phyloP scores from a whole-genome alignment of 768 basidiomycete genomes.

The Mycena filopes region DNA sequence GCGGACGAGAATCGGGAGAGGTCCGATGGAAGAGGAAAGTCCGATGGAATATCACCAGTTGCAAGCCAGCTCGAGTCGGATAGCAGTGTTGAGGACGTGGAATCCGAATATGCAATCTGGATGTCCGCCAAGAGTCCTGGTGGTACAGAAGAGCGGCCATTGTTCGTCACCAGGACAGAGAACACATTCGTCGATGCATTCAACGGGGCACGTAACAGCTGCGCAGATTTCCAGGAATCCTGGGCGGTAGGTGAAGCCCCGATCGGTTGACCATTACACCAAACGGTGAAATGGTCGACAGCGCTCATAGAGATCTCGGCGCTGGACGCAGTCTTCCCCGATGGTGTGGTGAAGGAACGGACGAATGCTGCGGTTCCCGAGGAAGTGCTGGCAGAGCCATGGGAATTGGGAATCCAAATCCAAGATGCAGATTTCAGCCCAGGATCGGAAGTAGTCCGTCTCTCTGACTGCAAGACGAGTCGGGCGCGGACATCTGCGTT shows the following conservation, averaged over 20 bases:
- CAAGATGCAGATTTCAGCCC: constrained; percentile 25
- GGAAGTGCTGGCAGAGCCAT: neutral
- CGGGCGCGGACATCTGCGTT: constrained; percentile 6
- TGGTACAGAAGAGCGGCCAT: neutral
- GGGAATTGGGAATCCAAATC: constrained; percentile 21
- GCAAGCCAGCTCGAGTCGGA: constrained; percentile 27
- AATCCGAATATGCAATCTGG: constrained; percentile 8
- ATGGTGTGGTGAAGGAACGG: neutral
- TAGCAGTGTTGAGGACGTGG: constrained; percentile 1
- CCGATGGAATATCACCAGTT: constrained; percentile 3
- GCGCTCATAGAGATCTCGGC: constrained; percentile 24
- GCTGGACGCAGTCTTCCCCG: constrained; percentile 7
- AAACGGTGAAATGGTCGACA: constrained; percentile 15
- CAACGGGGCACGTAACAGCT: constrained; percentile 15
- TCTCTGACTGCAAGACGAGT: neutral
- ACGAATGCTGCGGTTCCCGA: constrained; percentile 21
- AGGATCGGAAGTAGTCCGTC: neutral
- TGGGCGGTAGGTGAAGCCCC: constrained; percentile 1
- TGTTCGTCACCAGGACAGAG: constrained; percentile 13
- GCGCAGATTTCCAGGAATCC: constrained; percentile 19
- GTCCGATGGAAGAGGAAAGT: constrained; percentile 18
- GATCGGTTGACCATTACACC: constrained; percentile 26
- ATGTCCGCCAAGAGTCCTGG: constrained; percentile 26
- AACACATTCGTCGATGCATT: constrained; percentile 20
- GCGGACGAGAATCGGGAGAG: constrained; percentile 3